Evolutionary conservation across 208 protist species (phyloP), one percentile per base, ranked within the genome.

Genomic region (Eutreptiella sp.): DNA sequence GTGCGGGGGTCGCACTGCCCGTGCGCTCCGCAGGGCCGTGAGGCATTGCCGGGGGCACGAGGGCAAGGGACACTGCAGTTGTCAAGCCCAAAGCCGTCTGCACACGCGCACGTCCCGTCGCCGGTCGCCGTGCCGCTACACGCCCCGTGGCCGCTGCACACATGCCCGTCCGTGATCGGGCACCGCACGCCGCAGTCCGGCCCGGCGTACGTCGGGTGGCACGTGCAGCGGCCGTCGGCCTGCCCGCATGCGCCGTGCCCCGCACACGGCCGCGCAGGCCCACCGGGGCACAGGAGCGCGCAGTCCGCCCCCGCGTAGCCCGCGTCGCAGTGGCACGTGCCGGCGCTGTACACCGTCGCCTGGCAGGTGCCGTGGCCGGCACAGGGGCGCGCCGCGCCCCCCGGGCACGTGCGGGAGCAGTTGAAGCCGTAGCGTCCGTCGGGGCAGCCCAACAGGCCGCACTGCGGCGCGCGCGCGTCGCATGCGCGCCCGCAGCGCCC

Each of bases 51-150:
- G n/a, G n/a, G n/a, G n/a, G n/a, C n/a, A n/a, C n/a, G n/a, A n/a
- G n/a, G n/a, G n/a, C n/a, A n/a, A n/a, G n/a, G n/a, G n/a, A n/a
- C n/a, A n/a, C n/a, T n/a, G n/a, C 46, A 64, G 29, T 63, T 63
- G 46, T 68, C 68, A 2, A 4, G 41, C 26, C 23, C 42, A 14
- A 16, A 58, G 9, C 23, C n/a, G 0, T 70, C 58, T 26, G 33
- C 36, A 38, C 70, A 83, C 2, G 7, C 35, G 31, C 74, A 83
- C 3, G 31, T 33, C 0, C 66, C 77, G 26, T 75, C 64, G 0
- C 29, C 58, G 58, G 24, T 14, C 16, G 33, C 48, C 7, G 48
- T 50, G 9, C 63, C 58, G 11, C n/a, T 31, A 32, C 58, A 64
- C 11, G 4, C 36, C 7, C 58, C 58, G 4, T 50, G 7, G n/a